Evolutionary conservation across 129 eudicot genomes (phyloP).

Genomic region (Helianthus tuberosus): DNA sequence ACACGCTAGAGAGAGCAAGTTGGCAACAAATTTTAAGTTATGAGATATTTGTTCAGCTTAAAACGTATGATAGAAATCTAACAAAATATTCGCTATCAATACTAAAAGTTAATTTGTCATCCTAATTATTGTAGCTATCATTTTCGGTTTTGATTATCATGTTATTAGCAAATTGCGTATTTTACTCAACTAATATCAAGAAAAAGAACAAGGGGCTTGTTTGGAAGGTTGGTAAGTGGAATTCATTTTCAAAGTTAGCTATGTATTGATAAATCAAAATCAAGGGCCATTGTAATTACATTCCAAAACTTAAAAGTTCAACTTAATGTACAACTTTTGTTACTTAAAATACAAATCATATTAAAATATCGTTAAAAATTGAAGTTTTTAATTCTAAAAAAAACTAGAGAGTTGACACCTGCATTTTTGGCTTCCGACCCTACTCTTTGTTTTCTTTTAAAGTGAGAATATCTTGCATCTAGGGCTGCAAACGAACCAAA

Average conservation of each 20-base stretch:
- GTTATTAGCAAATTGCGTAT: background rate
- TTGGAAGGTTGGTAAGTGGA: background rate
- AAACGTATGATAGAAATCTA: too few species aligned
- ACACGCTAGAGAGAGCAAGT: too few species aligned
- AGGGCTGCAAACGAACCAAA: too few species aligned
- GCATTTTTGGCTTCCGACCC: conserved; percentile 24
- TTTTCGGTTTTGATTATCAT: background rate
- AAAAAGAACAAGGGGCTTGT: background rate
- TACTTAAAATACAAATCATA: conserved; percentile 12
- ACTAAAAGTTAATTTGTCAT: too few species aligned
- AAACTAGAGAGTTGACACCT: conserved; percentile 15
- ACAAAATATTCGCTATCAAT: too few species aligned
- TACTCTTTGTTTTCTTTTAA: conserved; percentile 26
- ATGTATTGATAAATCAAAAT: background rate
- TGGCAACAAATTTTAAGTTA: too few species aligned
- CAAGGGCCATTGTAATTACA: conserved; percentile 12
- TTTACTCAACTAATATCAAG: background rate
- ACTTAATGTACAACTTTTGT: conserved; percentile 1
- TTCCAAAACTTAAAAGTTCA: conserved; percentile 11
- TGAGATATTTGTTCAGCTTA: too few species aligned
- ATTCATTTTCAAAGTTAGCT: background rate
- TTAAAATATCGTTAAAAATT: background rate
- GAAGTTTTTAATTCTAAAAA: background rate
- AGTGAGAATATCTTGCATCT: conserved; percentile 36
- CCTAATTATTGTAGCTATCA: background rate